These are phyloP conservation scores for Diaporthe ilicicola DNA, from an alignment of 2,329 filamentous ascomycete species.

Conservation along the genomic window DNA sequence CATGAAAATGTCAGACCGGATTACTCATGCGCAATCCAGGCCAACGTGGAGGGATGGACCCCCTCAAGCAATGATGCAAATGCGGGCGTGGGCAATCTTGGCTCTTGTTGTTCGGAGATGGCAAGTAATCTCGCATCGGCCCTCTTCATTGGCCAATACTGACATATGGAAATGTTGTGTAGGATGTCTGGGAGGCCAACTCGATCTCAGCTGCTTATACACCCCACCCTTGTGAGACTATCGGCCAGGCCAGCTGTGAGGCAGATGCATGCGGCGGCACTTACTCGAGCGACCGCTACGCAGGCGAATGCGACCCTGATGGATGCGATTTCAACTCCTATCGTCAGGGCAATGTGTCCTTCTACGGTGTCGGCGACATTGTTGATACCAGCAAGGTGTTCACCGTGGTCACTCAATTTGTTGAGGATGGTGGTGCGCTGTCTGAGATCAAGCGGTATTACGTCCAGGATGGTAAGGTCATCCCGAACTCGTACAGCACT, in stretches of 20 bases:
- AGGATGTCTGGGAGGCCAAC: slow-evolving; percentile 66
- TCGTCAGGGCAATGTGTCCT: slow-evolving; percentile 67
- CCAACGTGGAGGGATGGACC: slow-evolving; percentile 54
- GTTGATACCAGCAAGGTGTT: slow-evolving; percentile 66
- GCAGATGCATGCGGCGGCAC: slow-evolving; percentile 57
- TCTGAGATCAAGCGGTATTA: slow-evolving; percentile 66
- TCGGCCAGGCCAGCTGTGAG: slow-evolving; percentile 52
- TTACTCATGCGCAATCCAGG: slow-evolving; percentile 1
- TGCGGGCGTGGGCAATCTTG: slow-evolving; percentile 56
- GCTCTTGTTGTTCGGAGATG: slow-evolving; percentile 67
- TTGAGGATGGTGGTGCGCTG: slow-evolving; percentile 45
- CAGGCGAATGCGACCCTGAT: slow-evolving; percentile 68
- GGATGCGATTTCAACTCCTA: slow-evolving; percentile 74
- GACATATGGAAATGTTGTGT: too few relatives aligned
- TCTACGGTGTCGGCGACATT: slow-evolving; percentile 66
- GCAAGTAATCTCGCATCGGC: too few relatives aligned
- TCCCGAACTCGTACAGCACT: slow-evolving; percentile 54
- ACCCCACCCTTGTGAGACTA: slow-evolving; percentile 63
- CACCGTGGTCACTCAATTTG: slow-evolving; percentile 71
- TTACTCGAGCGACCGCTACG: slow-evolving; percentile 59
- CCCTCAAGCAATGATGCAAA: slow-evolving; percentile 60
- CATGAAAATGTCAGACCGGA: too few relatives aligned
- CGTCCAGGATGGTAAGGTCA: slow-evolving; percentile 64
- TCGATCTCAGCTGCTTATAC: slow-evolving; percentile 65
- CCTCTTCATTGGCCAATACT: too few relatives aligned